Base-by-base conservation (phyloP, 345 rosid species). In the Atalantia buxifolia region DNA sequence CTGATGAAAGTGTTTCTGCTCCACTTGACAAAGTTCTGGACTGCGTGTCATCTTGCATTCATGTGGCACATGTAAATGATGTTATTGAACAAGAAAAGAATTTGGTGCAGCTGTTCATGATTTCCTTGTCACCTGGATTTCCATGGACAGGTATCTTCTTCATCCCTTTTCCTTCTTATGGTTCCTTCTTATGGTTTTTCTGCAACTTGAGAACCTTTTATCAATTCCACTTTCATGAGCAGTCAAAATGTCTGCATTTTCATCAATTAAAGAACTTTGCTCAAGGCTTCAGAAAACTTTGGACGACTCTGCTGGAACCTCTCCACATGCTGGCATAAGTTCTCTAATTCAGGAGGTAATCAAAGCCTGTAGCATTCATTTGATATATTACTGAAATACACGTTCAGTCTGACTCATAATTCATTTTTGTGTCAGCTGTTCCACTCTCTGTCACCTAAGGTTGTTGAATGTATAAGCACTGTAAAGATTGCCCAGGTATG, bases 401-500 rank as follows among this genome's bases (percentile, higher is more conserved):
- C 61, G 24, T 60, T 14, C 71, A 36, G 74, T 30, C 45, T 76
- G 76, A 81, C 70, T 40, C 57, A 81, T 62, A 78, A 64, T 25
- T 45, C 21, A 53, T 22, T 77, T 83, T 74, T 75, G 75, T 84
- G 6, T 57, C 93, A 95, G 98, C 71, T 95, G 70, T 90, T 90
- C 78, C 84, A 68, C 76, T 80, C 87, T 19, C 66, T 88, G 24
- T 85, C 91, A 12, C 92, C 97, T 14, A 91, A 86, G 78, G 77
- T 90, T 76, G 77, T 85, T 18, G 94, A 93, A 74, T 90, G 97
- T 84, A 88, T 95, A 71, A 85, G 78, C 83, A 90, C 90, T 14
- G 87, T 95, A 65, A 93, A 92, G 86, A 95, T 95, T 84, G 95
- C 93, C 2, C 99, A 95, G 98, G 98, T 94, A 86, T 71, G 83